These are phyloP conservation scores for Dichomitus squalens DNA, from an alignment of 1,284 basidiomycete genomes.

Conservation along the genomic window DNA sequence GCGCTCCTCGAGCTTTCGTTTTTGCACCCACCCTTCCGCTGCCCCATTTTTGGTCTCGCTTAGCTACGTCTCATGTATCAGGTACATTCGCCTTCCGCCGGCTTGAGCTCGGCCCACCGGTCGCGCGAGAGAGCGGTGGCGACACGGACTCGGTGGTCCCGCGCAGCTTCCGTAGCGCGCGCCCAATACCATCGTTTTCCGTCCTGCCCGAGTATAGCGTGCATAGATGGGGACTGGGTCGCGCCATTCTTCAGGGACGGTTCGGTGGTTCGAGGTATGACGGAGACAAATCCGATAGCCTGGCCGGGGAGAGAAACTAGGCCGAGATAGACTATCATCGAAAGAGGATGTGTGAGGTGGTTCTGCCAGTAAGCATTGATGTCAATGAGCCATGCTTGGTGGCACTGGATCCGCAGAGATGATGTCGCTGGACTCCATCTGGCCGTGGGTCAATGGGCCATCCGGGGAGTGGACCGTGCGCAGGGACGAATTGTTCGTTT, in stretches of 20 bases:
- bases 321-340: conserved; percentile 28
- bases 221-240: conserved; percentile 15
- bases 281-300: conserved; percentile 30
- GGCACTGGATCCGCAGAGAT: conserved; percentile 22
- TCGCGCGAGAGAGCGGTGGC: too few relatives aligned
- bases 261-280: conserved; percentile 23
- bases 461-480: conserved; percentile 2
- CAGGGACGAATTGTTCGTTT: conserved; percentile 1
- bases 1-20: too few relatives aligned
- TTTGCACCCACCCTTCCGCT: too few relatives aligned
- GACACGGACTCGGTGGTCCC: too few relatives aligned
- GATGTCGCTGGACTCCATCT: conserved; percentile 28
- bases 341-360: conserved; percentile 22
- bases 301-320: background rate
- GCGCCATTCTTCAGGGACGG: conserved; percentile 22
- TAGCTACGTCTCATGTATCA: too few relatives aligned
- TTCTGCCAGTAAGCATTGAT: conserved; percentile 25
- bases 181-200: too few relatives aligned
- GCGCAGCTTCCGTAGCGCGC: too few relatives aligned
- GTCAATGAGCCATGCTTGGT: conserved; percentile 30
- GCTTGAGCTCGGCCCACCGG: too few relatives aligned
- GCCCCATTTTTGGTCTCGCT: too few relatives aligned
- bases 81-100: too few relatives aligned
- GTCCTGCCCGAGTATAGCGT: too few relatives aligned
- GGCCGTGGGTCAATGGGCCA: conserved; percentile 14